A percentile compares a stretch with the other conserved stretches of the same genome.
These are phyloP conservation scores for Suillus variegatus DNA, from an alignment of 768 basidiomycete species.

Conservation along the genomic window DNA sequence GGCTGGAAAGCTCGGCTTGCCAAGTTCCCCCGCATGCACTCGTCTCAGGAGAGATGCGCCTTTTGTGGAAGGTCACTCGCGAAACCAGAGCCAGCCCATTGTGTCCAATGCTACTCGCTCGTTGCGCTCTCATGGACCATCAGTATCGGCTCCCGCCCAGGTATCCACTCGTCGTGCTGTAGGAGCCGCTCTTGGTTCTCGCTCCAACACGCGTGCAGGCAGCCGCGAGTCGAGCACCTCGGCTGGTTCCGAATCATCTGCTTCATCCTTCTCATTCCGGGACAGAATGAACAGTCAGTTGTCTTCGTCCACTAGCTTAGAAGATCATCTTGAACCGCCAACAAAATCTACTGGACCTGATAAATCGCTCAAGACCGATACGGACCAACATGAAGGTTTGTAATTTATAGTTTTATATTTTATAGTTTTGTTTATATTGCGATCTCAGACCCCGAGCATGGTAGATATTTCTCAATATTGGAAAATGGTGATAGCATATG, in stretches of 20 bases:
- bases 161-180: conserved; percentile 4
- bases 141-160: conserved; percentile 11
- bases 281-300: conserved; percentile 38
- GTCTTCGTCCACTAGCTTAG: conserved; percentile 47
- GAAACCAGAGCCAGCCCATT: conserved; percentile 3
- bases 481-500: conserved; percentile 52
- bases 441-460: background rate
- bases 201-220: background rate
- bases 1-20: conserved; percentile 12
- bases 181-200: background rate
- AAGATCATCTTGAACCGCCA: conserved; percentile 32
- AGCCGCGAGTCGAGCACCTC: conserved; percentile 4
- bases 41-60: conserved; percentile 3
- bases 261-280: conserved; percentile 38
- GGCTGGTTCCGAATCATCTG: conserved; percentile 27
- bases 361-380: background rate
- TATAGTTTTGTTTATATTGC: background rate
- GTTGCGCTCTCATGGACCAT: conserved; percentile 27
- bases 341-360: background rate
- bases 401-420: background rate
- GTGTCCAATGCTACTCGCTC: conserved; percentile 14
- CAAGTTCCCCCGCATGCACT: conserved; percentile 16
- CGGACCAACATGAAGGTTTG: background rate
- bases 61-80: conserved; percentile 7
- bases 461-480: conserved; percentile 9